Evolutionary conservation across 2,329 filamentous ascomycete genomes (phyloP).

Genomic region (Ophidiomyces ophidiicola): DNA sequence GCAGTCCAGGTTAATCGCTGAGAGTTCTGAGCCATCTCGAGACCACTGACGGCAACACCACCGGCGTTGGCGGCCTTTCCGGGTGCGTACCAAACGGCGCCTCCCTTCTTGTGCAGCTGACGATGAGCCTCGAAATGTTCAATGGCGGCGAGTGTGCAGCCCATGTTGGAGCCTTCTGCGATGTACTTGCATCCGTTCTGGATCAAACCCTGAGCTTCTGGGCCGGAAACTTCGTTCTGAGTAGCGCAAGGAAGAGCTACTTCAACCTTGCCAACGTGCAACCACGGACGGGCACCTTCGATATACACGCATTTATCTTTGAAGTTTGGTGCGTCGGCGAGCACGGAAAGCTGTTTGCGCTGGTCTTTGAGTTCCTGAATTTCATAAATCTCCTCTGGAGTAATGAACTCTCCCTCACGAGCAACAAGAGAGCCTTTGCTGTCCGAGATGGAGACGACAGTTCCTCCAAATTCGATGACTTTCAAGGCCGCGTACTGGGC

Average conservation of each 20-base stretch:
- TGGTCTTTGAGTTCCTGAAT: slow-evolving; percentile 80
- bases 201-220: slow-evolving; percentile 76
- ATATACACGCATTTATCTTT: slow-evolving; percentile 69
- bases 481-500: slow-evolving; percentile 96
- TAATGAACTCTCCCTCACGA: slow-evolving; percentile 55
- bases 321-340: slow-evolving; percentile 46
- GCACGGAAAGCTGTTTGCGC: slow-evolving; percentile 66
- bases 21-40: slow-evolving; percentile 99
- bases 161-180: slow-evolving; percentile 98
- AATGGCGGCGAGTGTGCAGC: slow-evolving; percentile 90
- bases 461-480: slow-evolving; percentile 87
- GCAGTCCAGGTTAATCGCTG: slow-evolving; percentile 70
- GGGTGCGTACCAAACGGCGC: slow-evolving; percentile 80
- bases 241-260: slow-evolving; percentile 86
- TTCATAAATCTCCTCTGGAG: slow-evolving; percentile 61
- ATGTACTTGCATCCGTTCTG: slow-evolving; percentile 68
- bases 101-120: slow-evolving; percentile 47
- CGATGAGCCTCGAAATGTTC: slow-evolving; percentile 67
- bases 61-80: slow-evolving; percentile 96
- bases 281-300: slow-evolving; percentile 78
- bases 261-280: slow-evolving; percentile 78
- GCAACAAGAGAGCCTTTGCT: slow-evolving; percentile 75
- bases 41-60: slow-evolving; percentile 89
- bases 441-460: slow-evolving; percentile 86
- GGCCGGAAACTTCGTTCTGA: slow-evolving; percentile 90